phyloP scores from a whole-genome alignment of 1,139 yeast species.

The Taphrina betulina region DNA sequence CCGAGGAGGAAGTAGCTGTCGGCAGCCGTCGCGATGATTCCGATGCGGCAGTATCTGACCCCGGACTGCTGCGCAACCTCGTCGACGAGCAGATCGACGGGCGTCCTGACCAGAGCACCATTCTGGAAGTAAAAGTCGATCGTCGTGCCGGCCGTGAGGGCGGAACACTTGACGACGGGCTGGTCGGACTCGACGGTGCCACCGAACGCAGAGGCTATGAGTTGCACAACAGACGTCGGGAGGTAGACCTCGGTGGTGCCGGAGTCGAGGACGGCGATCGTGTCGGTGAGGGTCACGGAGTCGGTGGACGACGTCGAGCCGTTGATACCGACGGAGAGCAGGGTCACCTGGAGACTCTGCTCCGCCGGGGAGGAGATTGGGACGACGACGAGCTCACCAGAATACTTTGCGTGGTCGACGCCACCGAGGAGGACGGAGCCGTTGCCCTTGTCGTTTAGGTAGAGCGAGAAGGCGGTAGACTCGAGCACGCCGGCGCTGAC shows the following conservation, averaged over 20 bases:
- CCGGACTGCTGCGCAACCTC: constrained; percentile 29
- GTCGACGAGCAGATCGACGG: constrained; percentile 30
- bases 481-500: constrained; percentile 42
- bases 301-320: constrained; percentile 5
- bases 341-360: constrained; percentile 35
- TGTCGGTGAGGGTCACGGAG: constrained; percentile 12
- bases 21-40: constrained; percentile 24
- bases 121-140: constrained; percentile 44
- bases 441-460: constrained; percentile 48
- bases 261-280: constrained; percentile 54
- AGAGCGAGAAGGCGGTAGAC: constrained; percentile 54
- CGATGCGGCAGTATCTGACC: constrained; percentile 30
- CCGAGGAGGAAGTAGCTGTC: constrained; percentile 52
- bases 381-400: constrained; percentile 48
- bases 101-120: constrained; percentile 33
- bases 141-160: constrained; percentile 48
- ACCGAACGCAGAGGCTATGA: constrained; percentile 48
- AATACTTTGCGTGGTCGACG: constrained; percentile 54
- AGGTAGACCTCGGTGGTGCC: constrained; percentile 61
- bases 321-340: constrained; percentile 33
- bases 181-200: constrained; percentile 41
- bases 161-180: constrained; percentile 45
- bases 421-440: constrained; percentile 62
- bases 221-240: constrained; percentile 47
- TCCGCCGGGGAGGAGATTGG: constrained; percentile 37